phyloP scores from a whole-genome alignment of 1,139 yeast species.

The Saccharomyces hybrid region DNA sequence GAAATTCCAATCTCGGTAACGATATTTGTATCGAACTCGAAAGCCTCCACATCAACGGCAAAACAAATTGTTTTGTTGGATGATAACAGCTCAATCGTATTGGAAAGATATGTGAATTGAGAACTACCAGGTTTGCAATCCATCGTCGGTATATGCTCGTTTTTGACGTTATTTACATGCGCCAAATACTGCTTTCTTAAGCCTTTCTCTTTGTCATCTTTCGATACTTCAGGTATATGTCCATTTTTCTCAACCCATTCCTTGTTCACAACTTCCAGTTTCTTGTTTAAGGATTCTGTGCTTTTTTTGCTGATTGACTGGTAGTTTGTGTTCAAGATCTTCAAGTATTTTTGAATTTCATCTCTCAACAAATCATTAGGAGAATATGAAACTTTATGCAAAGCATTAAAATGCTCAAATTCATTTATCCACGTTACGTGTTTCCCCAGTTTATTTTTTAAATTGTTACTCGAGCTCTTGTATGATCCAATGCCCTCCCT shows the following conservation, averaged over 20 bases:
- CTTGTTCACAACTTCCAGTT: background rate
- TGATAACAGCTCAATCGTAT: slow-evolving; percentile 23
- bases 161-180: slow-evolving; percentile 7
- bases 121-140: slow-evolving; percentile 18
- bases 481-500: background rate
- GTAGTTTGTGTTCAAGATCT: background rate
- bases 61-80: slow-evolving; percentile 36
- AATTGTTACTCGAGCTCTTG: background rate
- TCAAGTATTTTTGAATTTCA: background rate
- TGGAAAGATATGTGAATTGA: slow-evolving; percentile 19
- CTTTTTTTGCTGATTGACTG: background rate
- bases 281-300: background rate
- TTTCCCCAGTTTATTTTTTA: background rate
- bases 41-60: slow-evolving; percentile 61
- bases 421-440: slow-evolving; percentile 1
- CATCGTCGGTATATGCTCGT: slow-evolving; percentile 19
- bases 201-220: background rate
- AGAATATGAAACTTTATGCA: background rate
- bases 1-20: slow-evolving; percentile 66
- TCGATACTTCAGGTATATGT: slow-evolving; percentile 2
- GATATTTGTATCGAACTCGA: slow-evolving; percentile 39
- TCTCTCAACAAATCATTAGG: background rate
- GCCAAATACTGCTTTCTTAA: slow-evolving; percentile 1
- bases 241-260: slow-evolving; percentile 2
- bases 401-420: background rate